phyloP scores from a whole-genome alignment of 2,329 filamentous ascomycete species.

The Plenodomus tracheiphilus region DNA sequence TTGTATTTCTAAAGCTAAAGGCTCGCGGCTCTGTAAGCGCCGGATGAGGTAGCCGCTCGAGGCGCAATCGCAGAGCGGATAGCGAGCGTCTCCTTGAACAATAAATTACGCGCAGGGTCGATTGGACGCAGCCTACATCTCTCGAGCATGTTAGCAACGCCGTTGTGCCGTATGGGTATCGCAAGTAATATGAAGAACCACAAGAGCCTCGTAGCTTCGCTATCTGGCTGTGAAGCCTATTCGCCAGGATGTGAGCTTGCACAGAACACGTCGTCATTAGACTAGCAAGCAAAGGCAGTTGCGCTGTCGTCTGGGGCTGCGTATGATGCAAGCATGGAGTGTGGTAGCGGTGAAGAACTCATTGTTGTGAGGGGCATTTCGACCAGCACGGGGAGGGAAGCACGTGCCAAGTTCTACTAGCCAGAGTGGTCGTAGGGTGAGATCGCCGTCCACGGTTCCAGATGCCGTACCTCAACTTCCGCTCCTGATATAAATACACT shows the following conservation, averaged over 20 bases:
- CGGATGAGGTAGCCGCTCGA: slow-evolving; percentile 15
- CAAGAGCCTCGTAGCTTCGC: neutral
- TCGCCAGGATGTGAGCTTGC: neutral
- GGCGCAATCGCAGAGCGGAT: slow-evolving; percentile 13
- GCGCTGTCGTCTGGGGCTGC: neutral
- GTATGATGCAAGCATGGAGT: neutral
- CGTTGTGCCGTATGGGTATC: neutral
- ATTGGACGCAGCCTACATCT: neutral
- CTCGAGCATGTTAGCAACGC: neutral
- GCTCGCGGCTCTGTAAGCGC: slow-evolving; percentile 33
- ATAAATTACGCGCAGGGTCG: neutral
- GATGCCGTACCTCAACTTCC: neutral
- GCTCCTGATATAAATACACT: too few relatives aligned
- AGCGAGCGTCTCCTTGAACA: neutral
- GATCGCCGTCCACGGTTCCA: too few relatives aligned
- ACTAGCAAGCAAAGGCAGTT: neutral
- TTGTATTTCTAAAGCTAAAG: slow-evolving; percentile 35
- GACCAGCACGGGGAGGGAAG: slow-evolving; percentile 3
- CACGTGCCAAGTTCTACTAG: slow-evolving; percentile 3
- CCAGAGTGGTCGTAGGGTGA: slow-evolving; percentile 3
- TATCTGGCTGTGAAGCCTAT: neutral
- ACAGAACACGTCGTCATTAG: neutral
- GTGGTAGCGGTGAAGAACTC: slow-evolving; percentile 5
- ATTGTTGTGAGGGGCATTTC: slow-evolving; percentile 10
- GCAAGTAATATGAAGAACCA: neutral